A percentile compares a stretch with the other conserved stretches of the same genome.
Conservation (phyloP, 352 stramenopile genomes). For the Phytophthora chlamydospora region DNA sequence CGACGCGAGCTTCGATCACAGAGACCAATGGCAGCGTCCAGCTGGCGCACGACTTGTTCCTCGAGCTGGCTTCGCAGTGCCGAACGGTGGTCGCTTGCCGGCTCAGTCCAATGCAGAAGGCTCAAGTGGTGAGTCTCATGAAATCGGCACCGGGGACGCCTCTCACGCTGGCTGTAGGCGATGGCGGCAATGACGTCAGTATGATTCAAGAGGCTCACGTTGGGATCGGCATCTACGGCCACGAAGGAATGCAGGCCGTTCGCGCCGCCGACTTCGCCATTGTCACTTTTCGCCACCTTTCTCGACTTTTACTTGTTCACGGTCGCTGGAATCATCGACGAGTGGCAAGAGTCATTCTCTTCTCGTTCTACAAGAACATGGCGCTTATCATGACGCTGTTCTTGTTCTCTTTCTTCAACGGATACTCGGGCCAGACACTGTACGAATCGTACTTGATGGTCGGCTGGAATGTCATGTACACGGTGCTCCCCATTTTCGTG, state of each 20-base stretch:
- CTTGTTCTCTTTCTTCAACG: conserved; percentile 85
- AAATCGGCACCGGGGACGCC: conserved; percentile 71
- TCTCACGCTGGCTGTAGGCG: conserved; percentile 96
- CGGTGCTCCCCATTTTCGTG: conserved; percentile 92
- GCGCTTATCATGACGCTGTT: conserved; percentile 95
- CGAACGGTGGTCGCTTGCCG: conserved; percentile 88
- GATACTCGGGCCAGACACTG: conserved; percentile 91
- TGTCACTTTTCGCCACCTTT: conserved; percentile 80
- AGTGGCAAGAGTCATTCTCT: conserved; percentile 83
- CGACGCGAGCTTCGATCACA: conserved; percentile 41
- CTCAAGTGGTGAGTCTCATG: conserved; percentile 94
- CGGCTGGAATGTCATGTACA: conserved; percentile 97
- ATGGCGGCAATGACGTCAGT: conserved; percentile 99
- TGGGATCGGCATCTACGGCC: conserved; percentile 98
- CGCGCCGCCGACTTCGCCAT: conserved; percentile 88
- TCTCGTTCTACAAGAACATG: conserved; percentile 93
- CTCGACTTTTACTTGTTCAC: conserved; percentile 78
- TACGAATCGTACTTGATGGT: conserved; percentile 91
- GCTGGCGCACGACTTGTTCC: conserved; percentile 66
- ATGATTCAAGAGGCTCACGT: conserved; percentile 99
- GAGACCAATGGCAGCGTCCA: conserved; percentile 24
- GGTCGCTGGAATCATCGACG: conserved; percentile 87
- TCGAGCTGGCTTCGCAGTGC: conserved; percentile 89
- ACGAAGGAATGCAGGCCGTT: conserved; percentile 95
- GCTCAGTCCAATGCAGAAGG: conserved; percentile 93